phyloP scores from a whole-genome alignment of 2,329 filamentous ascomycete species.

The Botryotinia narcissicola region DNA sequence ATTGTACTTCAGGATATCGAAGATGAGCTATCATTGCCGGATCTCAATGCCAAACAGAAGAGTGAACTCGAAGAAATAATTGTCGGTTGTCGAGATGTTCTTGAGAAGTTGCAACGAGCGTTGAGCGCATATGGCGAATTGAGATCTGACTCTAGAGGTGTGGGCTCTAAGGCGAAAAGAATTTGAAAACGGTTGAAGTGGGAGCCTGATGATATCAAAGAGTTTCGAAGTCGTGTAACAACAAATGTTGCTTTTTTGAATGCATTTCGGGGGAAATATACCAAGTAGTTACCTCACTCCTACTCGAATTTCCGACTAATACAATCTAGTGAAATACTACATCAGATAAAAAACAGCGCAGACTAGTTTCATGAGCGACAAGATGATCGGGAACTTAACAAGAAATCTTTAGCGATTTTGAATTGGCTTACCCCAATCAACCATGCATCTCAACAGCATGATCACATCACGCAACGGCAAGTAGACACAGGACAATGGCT shows the following conservation, averaged over 20 bases:
- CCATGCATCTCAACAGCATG: constrained; percentile 43
- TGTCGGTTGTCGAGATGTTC: constrained; percentile 24
- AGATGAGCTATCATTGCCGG: constrained; percentile 23
- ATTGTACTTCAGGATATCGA: constrained; percentile 26
- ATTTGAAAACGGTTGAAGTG: constrained; percentile 34
- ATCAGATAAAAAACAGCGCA: neutral
- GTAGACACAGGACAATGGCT: constrained; percentile 26
- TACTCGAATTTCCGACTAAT: neutral
- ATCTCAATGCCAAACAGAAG: constrained; percentile 28
- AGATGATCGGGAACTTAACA: neutral
- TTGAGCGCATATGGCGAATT: constrained; percentile 23
- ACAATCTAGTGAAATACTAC: neutral
- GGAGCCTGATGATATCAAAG: constrained; percentile 29
- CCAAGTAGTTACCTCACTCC: neutral
- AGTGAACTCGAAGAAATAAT: constrained; percentile 27
- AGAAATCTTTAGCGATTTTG: constrained; percentile 30
- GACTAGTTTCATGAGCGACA: constrained; percentile 8
- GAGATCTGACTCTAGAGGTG: neutral
- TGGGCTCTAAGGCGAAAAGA: constrained; percentile 24
- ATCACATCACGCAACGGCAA: constrained; percentile 41
- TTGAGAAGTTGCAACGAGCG: constrained; percentile 21
- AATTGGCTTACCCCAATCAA: constrained; percentile 44
- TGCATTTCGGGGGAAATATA: constrained; percentile 10
- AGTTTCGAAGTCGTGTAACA: constrained; percentile 28
- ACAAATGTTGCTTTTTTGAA: constrained; percentile 33